Conservation (phyloP, 495 filamentous ascomycete species). For the Penicillium alfredii region DNA sequence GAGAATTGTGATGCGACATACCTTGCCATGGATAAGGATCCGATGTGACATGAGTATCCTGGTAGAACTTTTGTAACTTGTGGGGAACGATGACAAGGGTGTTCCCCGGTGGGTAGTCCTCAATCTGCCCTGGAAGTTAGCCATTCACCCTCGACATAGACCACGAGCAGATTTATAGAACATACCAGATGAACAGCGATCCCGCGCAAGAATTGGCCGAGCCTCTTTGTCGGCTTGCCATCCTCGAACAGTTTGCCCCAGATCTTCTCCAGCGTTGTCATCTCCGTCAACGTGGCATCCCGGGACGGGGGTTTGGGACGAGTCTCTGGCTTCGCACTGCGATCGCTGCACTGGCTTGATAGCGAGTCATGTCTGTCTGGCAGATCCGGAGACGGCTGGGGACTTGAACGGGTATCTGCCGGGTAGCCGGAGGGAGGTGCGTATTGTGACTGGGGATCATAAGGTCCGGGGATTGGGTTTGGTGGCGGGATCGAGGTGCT, state of each 20-base stretch:
- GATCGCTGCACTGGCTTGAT: constrained; percentile 34
- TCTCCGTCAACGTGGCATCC: constrained; percentile 44
- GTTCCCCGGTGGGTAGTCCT: constrained; percentile 65
- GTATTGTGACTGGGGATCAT: constrained; percentile 39
- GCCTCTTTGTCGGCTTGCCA: constrained; percentile 58
- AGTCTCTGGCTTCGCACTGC: constrained; percentile 18
- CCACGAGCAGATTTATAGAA: constrained; percentile 1
- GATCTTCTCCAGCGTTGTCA: constrained; percentile 59
- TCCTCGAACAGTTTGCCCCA: constrained; percentile 76
- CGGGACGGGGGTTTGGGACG: constrained; percentile 43
- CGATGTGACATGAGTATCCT: constrained; percentile 51
- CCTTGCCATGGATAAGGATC: constrained; percentile 66
- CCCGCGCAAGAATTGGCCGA: constrained; percentile 68
- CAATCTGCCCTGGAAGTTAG: constrained; percentile 54
- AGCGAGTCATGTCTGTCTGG: constrained; percentile 22
- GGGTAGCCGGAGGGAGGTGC: constrained; percentile 26
- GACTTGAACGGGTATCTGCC: constrained; percentile 20
- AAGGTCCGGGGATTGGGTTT: constrained; percentile 19
- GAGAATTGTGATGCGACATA: constrained; percentile 19
- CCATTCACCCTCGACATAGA: not conserved
- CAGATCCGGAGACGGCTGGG: constrained; percentile 17
- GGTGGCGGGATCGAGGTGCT: constrained; percentile 17
- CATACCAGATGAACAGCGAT: constrained; percentile 74
- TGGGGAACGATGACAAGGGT: constrained; percentile 74
- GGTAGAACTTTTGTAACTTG: constrained; percentile 77